Conservation (phyloP, 768 basidiomycete species). For the Hortiboletus flavorubellus region DNA sequence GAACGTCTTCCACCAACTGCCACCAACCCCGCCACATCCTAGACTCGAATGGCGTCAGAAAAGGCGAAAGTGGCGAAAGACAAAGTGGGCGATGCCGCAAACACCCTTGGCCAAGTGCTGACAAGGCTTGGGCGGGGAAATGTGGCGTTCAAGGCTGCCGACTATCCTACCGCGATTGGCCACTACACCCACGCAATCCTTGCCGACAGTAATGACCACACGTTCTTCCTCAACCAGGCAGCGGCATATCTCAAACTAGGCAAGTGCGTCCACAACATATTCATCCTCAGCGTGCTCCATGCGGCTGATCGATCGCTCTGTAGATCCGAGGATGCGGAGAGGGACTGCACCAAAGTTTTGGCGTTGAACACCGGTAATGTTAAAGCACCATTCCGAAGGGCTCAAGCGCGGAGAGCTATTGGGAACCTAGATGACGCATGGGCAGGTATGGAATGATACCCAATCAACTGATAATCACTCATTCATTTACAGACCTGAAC, state of each 20-base stretch:
- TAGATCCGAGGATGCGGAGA: constrained; percentile 78
- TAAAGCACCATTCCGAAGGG: constrained; percentile 78
- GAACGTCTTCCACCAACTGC: constrained; percentile 1
- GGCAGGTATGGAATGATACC: constrained; percentile 40
- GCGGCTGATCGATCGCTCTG: not conserved
- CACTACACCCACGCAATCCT: constrained; percentile 83
- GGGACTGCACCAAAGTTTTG: constrained; percentile 73
- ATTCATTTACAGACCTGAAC: constrained; percentile 50
- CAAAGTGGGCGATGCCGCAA: constrained; percentile 16
- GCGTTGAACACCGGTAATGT: constrained; percentile 54
- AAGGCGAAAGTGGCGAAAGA: constrained; percentile 35
- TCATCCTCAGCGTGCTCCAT: not conserved
- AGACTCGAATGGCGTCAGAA: constrained; percentile 32
- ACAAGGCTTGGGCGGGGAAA: no score
- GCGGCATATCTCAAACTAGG: constrained; percentile 91
- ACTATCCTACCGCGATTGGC: constrained; percentile 77
- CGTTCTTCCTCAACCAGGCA: constrained; percentile 83
- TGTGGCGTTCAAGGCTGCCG: constrained; percentile 73
- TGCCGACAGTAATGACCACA: constrained; percentile 65
- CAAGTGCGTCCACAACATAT: constrained; percentile 63
- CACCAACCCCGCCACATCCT: not conserved
- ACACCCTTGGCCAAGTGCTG: no score
- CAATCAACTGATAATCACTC: not conserved
- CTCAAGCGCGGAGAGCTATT: constrained; percentile 62
- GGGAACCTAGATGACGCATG: constrained; percentile 56